Conservation (phyloP, 2,329 filamentous ascomycete genomes). For the Fusarium coffeatum region DNA sequence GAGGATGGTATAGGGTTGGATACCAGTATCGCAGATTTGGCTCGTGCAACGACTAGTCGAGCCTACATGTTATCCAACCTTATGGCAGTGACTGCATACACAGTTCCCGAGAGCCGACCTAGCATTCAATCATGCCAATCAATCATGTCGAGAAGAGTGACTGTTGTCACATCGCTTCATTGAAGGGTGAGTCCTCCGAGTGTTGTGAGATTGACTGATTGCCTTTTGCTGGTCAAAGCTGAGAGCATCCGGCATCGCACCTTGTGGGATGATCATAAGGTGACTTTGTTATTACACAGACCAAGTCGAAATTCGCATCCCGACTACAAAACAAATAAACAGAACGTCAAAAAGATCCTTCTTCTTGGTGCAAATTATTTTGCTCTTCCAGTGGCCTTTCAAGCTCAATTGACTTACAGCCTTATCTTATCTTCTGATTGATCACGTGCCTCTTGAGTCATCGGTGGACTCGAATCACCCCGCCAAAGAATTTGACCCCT, state of each 20-base stretch:
- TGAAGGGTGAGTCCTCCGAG: background rate
- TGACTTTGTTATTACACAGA: background rate
- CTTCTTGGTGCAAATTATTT: background rate
- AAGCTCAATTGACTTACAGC: background rate
- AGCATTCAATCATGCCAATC: rapidly evolving
- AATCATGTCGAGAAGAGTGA: rapidly evolving
- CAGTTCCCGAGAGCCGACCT: background rate
- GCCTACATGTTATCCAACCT: background rate
- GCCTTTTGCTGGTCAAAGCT: background rate
- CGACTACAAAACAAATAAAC: background rate
- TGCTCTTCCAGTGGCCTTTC: background rate
- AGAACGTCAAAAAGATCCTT: too few species aligned
- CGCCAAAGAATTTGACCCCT: slow-evolving; percentile 46
- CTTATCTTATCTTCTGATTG: background rate
- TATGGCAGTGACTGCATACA: background rate
- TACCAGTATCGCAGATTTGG: rapidly evolving
- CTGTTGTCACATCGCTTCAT: rapidly evolving
- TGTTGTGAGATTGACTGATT: background rate
- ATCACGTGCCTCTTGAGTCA: slow-evolving; percentile 44
- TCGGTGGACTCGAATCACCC: slow-evolving; percentile 31
- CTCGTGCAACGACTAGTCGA: rapidly evolving
- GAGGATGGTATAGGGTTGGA: background rate
- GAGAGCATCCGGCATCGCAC: background rate
- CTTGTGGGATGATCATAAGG: background rate
- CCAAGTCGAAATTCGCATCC: rapidly evolving